phyloP scores from a whole-genome alignment of 768 basidiomycete genomes.

The Termitomyces sp. region DNA sequence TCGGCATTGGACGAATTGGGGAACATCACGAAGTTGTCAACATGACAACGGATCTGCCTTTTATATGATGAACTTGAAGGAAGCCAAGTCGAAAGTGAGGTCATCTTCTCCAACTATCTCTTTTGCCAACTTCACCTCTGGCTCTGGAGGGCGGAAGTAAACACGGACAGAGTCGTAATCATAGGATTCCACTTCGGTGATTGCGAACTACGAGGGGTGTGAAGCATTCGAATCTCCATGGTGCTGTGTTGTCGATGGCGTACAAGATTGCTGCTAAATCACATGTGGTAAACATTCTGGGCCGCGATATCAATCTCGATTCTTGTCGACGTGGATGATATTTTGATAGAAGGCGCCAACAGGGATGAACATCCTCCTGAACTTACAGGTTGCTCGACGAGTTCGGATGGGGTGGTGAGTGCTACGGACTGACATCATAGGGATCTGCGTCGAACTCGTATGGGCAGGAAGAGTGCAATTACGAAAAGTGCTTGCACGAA shows the following conservation, averaged over 20 bases:
- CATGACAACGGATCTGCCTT: not conserved
- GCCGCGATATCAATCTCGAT: slow-evolving; percentile 65
- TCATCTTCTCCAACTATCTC: too few relatives aligned
- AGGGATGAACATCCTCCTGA: slow-evolving; percentile 92
- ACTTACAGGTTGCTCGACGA: slow-evolving; percentile 72
- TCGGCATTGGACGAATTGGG: too few relatives aligned
- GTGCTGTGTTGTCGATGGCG: slow-evolving; percentile 53
- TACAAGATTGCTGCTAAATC: slow-evolving; percentile 71
- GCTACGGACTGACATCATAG: slow-evolving; percentile 84
- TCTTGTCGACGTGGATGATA: slow-evolving; percentile 79
- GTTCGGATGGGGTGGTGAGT: slow-evolving; percentile 56
- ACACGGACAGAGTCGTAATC: too few relatives aligned
- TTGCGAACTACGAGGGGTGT: too few relatives aligned
- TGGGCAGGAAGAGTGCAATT: not conserved
- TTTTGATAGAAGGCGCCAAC: slow-evolving; percentile 60
- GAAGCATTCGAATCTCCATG: slow-evolving; percentile 50
- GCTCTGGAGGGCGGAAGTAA: too few relatives aligned
- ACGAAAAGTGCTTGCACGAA: slow-evolving; percentile 14
- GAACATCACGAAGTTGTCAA: too few relatives aligned
- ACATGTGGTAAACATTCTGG: slow-evolving; percentile 67
- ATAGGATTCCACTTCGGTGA: too few relatives aligned
- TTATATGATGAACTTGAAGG: not conserved
- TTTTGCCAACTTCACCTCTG: too few relatives aligned
- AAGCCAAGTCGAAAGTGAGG: too few relatives aligned
- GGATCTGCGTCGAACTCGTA: slow-evolving; percentile 34